These are phyloP conservation scores for Talaromyces wortmannii DNA, from an alignment of 495 filamentous ascomycete genomes.

Conservation along the genomic window DNA sequence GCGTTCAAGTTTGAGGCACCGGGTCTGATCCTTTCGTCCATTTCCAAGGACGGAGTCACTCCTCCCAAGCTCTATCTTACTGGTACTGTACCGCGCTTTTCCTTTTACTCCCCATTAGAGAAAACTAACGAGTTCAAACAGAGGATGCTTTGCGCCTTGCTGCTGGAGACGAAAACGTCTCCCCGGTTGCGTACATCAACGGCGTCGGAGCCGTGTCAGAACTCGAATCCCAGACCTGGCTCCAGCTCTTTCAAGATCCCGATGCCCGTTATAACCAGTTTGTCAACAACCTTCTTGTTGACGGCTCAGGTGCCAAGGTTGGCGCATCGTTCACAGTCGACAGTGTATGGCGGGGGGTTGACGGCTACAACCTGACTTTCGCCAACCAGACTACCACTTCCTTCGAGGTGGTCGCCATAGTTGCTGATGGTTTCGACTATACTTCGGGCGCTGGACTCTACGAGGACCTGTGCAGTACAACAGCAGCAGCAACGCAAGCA, in stretches of 20 bases:
- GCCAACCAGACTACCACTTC: neutral
- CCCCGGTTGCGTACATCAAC: constrained; percentile 40
- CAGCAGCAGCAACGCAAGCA: neutral
- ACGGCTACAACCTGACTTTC: neutral
- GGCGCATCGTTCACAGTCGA: neutral
- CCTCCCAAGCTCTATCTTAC: constrained; percentile 34
- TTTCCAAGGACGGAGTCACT: constrained; percentile 42
- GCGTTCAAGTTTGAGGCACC: constrained; percentile 40
- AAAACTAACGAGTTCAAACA: neutral
- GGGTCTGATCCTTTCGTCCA: constrained; percentile 28
- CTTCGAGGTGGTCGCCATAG: neutral
- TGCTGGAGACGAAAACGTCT: constrained; percentile 3
- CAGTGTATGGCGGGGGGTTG: neutral
- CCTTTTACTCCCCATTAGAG: neutral
- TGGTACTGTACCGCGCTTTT: neutral
- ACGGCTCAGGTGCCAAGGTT: neutral
- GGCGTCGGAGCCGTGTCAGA: constrained; percentile 6
- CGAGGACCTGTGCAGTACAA: neutral
- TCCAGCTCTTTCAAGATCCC: neutral
- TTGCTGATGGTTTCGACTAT: neutral
- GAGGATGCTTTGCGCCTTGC: neutral
- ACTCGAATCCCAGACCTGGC: neutral
- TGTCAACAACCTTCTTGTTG: neutral
- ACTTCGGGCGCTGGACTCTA: neutral
- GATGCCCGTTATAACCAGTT: neutral